Conservation (phyloP, 2,329 filamentous ascomycete genomes). For the Zymoseptoria tritici region DNA sequence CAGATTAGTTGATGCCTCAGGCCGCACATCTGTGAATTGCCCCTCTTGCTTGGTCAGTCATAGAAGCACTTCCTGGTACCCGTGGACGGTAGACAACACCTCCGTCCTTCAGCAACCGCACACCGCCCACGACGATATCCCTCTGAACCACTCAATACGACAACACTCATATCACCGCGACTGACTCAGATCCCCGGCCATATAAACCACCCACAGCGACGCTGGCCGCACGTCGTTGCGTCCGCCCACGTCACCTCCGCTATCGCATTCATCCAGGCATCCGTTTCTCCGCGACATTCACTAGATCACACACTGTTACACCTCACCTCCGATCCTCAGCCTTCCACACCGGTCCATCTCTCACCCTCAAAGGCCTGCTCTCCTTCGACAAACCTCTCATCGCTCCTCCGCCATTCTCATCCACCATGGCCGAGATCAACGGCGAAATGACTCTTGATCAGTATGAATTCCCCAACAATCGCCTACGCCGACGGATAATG, state of each 20-base stretch:
- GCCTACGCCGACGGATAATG: conserved; percentile 50
- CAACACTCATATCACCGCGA: neutral
- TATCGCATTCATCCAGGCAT: neutral
- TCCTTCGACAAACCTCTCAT: neutral
- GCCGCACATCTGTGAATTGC: no score
- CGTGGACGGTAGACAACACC: no score
- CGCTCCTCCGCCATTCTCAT: neutral
- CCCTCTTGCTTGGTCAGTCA: no score
- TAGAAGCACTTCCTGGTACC: no score
- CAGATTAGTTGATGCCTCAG: no score
- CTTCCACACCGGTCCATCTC: neutral
- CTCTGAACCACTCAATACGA: no score
- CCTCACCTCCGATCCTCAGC: neutral
- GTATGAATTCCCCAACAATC: conserved; percentile 56
- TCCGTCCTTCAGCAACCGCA: no score
- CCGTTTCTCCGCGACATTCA: neutral
- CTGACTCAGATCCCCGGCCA: neutral
- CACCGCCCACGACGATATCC: no score
- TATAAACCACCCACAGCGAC: neutral
- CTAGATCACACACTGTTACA: neutral
- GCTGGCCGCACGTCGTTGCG: neutral
- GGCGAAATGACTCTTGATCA: conserved; percentile 33
- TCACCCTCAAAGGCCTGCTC: neutral
- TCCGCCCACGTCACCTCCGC: neutral
- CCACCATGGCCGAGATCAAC: conserved; percentile 18